Evolutionary conservation across 2,329 filamentous ascomycete genomes (phyloP).

Genomic region (Berkeleyomyces rouxiae): DNA sequence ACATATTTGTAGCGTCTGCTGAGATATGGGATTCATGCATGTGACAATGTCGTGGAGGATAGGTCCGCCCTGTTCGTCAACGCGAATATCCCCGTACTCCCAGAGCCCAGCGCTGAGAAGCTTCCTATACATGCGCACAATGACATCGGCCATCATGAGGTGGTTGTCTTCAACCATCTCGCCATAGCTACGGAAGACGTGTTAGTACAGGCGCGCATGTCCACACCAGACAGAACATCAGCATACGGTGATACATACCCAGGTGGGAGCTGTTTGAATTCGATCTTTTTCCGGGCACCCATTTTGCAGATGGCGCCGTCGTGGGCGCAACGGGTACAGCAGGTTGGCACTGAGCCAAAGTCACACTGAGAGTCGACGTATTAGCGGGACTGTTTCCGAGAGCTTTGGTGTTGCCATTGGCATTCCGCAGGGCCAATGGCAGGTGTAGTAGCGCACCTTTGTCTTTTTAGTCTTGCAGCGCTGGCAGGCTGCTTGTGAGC

Average conservation of each 20-base stretch:
- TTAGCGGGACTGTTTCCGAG: background rate
- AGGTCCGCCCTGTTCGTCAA: slow-evolving; percentile 46
- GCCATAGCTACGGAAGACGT: slow-evolving; percentile 31
- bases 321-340: slow-evolving; percentile 48
- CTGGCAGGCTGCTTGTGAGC: slow-evolving; percentile 51
- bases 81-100: slow-evolving; percentile 45
- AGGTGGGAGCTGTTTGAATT: slow-evolving; percentile 48
- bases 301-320: slow-evolving; percentile 48
- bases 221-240: background rate
- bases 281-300: slow-evolving; percentile 48
- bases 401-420: no score
- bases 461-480: slow-evolving; percentile 55
- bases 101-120: slow-evolving; percentile 40
- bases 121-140: slow-evolving; percentile 50
- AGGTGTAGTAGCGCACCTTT: slow-evolving; percentile 28
- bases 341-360: background rate
- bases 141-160: slow-evolving; percentile 45
- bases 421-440: no score
- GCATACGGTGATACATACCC: slow-evolving; percentile 28
- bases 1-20: slow-evolving; percentile 9
- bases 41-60: slow-evolving; percentile 47
- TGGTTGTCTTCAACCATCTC: slow-evolving; percentile 50
- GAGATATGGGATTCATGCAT: slow-evolving; percentile 1
- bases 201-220: background rate
- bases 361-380: background rate